These are phyloP conservation scores for grape (Vitis vinifera) DNA, from an alignment of 164 flowering plant species.

Conservation along the genomic window DNA sequence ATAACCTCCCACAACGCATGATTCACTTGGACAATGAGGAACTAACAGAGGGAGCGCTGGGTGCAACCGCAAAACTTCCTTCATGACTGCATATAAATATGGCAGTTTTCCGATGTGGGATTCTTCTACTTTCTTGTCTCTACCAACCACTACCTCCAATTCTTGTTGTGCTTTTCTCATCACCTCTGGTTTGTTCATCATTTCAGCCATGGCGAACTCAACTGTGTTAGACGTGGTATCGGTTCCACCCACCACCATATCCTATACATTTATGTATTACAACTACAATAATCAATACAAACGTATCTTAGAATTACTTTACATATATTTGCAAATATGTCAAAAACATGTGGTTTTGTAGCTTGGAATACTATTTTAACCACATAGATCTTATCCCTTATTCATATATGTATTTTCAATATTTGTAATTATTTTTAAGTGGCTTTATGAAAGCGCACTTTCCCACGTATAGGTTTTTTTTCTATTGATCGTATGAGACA, in stretches of 20 bases:
- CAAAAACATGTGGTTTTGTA: too few species aligned
- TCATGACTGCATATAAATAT: conserved; percentile 35
- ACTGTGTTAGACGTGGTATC: conserved; percentile 37
- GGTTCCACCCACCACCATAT: conserved; percentile 39
- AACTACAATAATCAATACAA: too few species aligned
- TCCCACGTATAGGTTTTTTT: too few species aligned
- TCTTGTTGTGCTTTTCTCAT: conserved; percentile 31
- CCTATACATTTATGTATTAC: conserved; percentile 13
- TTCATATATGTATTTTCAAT: too few species aligned
- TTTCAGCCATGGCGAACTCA: conserved; percentile 41
- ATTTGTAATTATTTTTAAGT: too few species aligned
- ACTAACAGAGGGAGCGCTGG: conserved; percentile 35
- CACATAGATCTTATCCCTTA: too few species aligned
- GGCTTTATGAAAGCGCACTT: too few species aligned
- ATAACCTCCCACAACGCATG: conserved; percentile 54
- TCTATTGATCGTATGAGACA: too few species aligned
- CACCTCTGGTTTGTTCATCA: conserved; percentile 35
- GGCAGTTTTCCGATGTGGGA: conserved; percentile 30
- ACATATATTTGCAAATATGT: too few species aligned
- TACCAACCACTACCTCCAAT: conserved; percentile 32
- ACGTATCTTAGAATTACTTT: too few species aligned
- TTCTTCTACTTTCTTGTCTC: conserved; percentile 36
- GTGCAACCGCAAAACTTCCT: conserved; percentile 37
- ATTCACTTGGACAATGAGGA: conserved; percentile 58
- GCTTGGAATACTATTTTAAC: too few species aligned